Evolutionary conservation across 2,329 filamentous ascomycete genomes (phyloP), one percentile per base, ranked within the genome.

Genomic region (Lachnellula arida): DNA sequence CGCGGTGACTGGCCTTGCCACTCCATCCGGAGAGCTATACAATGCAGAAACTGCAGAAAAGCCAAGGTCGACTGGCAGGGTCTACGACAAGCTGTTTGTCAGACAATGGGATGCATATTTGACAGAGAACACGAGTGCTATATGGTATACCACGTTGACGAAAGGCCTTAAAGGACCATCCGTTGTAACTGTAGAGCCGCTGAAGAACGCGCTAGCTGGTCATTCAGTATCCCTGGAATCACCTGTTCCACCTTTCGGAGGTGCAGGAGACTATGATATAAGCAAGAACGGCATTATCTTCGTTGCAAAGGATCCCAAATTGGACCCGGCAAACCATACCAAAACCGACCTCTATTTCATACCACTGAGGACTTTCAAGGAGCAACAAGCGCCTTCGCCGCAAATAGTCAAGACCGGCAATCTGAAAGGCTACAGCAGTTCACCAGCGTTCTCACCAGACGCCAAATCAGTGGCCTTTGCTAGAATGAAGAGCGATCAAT

Each of bases 61-160:
- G 66, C 75, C 81, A 2, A 73, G 77, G 23, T 86, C 86, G 19
- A 81, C 82, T 3, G 90, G 83, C 28, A 85, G 81, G 64, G 79
- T 91, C 22, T 94, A 94, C 71, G 83, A 82, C 19, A 82, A 81
- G 48, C 81, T 92, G 25, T 94, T 89, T 66, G 88, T 89, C 28
- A 82, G 90, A 14, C 89, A 95, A 67, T 95, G 90, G 90, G 89
- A 95, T 68, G 72, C 79, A n/a, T 95, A 87, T 73, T 76, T 85
- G 25, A 84, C 81, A 0, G 80, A 85, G 46, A 85, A 89, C 65
- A 83, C 80, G 59, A 87, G 85, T 65, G 81, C 87, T 2, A 78
- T 96, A 28, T 94, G 87, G 78, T 88, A 89, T 32, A 85, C 85
- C 34, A 79, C 80, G 5, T 70, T 94, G 48, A 74, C 67, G 52